Base-by-base conservation (phyloP, 768 basidiomycete genomes). In the Clathrus columnatus region DNA sequence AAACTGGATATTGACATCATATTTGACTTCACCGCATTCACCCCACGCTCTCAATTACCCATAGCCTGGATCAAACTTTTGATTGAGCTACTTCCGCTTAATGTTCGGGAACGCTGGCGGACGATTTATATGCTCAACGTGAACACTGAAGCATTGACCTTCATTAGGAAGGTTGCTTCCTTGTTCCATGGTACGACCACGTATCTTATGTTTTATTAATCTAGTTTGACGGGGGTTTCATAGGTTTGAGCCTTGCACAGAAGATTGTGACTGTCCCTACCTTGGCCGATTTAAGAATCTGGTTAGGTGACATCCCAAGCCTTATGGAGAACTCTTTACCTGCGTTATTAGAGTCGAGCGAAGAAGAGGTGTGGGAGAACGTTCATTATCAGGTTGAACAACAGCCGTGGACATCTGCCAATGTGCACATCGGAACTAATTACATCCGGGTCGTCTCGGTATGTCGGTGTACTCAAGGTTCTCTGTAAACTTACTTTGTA, bases 361-460 rank as follows among this genome's bases (percentile, higher is more conserved):
- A 57, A 27, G 68, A 70, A 3, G 75, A 78, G 21, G 67, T 62
- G 16, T 91, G 85, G 63, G 65, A 68, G 0, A 80, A 85, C 46
- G 81, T 87, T 5, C 20, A 55, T 30, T 30, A 20, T 26, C 79
- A 83, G 54, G 74, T 80, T 42, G 72, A 73, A 16, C 77, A 82
- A 28, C 80, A 83, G 42, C 77, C 83, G 67, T 82, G 86, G 29
- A 74, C 85, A 52, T 87, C 88, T 7, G 85, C 91, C 23, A 72
- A 75, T 28, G 70, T 92, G 59, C 75, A 81, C 48, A 78, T 92
- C 43, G 81, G 81, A 7, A 63, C 72, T 42, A 81, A 76, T 18
- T 85, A 91, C 64, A 72, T 92, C 21, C 80, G 88, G 21, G 80
- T 92, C 46, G 85, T 84, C 29, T 84, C 85, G 43, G 89, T 90